Evolutionary conservation across 768 basidiomycete genomes (phyloP).

Genomic region (Agrocybe praecox): DNA sequence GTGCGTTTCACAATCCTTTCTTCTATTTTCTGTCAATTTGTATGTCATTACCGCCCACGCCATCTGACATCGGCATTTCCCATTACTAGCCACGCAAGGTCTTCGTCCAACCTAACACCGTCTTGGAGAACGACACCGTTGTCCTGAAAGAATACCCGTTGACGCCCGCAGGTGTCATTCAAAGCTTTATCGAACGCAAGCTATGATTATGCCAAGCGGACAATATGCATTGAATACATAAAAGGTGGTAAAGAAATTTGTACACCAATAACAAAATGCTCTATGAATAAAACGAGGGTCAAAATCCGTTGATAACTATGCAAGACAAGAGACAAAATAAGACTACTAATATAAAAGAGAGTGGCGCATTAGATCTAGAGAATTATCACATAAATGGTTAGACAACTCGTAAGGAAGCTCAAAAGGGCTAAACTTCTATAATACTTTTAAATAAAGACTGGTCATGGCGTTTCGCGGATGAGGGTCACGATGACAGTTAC

Average conservation of each 20-base stretch:
- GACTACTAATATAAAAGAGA: background rate
- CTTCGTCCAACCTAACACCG: conserved; percentile 83
- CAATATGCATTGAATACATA: conserved; percentile 1
- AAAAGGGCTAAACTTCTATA: background rate
- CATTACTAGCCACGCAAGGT: conserved; percentile 75
- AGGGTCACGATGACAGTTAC: conserved; percentile 73
- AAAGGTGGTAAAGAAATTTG: background rate
- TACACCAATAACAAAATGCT: background rate
- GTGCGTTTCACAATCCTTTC: conserved; percentile 38
- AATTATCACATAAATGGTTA: background rate
- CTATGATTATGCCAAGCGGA: conserved; percentile 35
- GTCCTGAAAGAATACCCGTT: conserved; percentile 79
- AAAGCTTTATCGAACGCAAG: conserved; percentile 78
- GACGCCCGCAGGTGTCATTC: conserved; percentile 71
- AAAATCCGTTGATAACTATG: background rate
- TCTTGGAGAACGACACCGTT: conserved; percentile 67
- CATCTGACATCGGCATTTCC: conserved; percentile 3
- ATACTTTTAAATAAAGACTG: background rate
- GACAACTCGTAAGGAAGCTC: background rate
- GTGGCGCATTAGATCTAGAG: background rate
- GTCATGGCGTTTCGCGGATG: conserved; percentile 61
- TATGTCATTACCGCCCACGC: background rate
- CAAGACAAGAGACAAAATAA: background rate
- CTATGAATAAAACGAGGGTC: background rate
- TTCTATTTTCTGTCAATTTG: background rate